Base-by-base conservation (phyloP, 2,329 filamentous ascomycete species). In the Pseudocercospora cruenta region DNA sequence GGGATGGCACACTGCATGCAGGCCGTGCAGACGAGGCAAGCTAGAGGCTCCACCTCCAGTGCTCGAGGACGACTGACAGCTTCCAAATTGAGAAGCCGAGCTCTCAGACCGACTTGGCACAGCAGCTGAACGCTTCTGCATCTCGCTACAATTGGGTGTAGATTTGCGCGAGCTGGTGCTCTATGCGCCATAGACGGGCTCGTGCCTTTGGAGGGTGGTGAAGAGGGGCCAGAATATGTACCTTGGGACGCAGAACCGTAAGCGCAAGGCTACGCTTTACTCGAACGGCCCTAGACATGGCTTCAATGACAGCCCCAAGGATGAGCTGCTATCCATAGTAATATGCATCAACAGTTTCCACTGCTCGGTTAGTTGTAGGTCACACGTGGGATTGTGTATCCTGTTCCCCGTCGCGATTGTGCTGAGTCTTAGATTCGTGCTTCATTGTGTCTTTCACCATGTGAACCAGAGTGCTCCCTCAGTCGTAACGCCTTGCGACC, bases 181-280 rank as follows among this genome's bases (percentile, higher is more conserved):
- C 4, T n/a, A 14, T n/a, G 36, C 16, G 36, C 45, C 22, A 49
- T 22, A 14, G 45, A 49, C 9, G 8, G 45, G n/a, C 45, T 21
- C 16, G 45, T 24, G 22, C 19, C 19, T 10, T 14, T 2, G 21
- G 19, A 24, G 19, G 45, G 45, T n/a, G 3, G 45, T 21, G 7
- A 12, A 21, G 45, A 49, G 8, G 45, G 45, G n/a, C 19, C 19
- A 12, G 19, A 21, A 10, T 19, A 49, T 24, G 43, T 33, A n/a
- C 16, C 1, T 39, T 6, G 36, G 4, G 36, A 39, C 16, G 36
- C 36, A 39, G 36, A 16, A n/a, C 6, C 14, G 36, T 39, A 21
- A 49, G 45, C 45, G 45, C 45, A 49, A 49, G 45, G 45, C 45
- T 49, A 14, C 45, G 45, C 45, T 49, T 49, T 49, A 49, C 45